phyloP scores from a whole-genome alignment of 306 rosid species.

The Cicer judaicum region DNA sequence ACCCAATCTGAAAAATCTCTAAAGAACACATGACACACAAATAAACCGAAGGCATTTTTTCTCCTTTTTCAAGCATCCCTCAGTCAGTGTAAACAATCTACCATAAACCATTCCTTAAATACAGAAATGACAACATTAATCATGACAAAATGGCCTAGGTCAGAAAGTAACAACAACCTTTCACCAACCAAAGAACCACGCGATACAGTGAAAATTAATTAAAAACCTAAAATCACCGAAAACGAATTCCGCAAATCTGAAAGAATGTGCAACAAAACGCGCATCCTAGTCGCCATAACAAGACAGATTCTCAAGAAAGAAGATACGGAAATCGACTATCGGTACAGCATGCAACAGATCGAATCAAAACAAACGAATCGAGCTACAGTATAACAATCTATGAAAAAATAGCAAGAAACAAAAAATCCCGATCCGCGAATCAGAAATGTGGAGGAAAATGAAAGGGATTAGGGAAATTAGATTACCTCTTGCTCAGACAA shows the following conservation, averaged over 20 bases:
- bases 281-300: not conserved
- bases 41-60: not conserved
- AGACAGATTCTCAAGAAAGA: conserved; percentile 13
- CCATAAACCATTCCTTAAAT: conserved; percentile 8
- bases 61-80: conserved; percentile 10
- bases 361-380: conserved; percentile 33
- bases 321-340: not conserved
- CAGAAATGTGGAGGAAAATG: not conserved
- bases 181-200: conserved; percentile 22
- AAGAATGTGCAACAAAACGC: not conserved
- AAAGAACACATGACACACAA: not conserved
- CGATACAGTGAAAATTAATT: not conserved
- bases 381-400: conserved; percentile 19
- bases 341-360: conserved; percentile 43
- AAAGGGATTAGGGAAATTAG: not conserved
- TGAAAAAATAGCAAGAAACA: conserved; percentile 27
- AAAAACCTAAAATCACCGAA: conserved; percentile 4
- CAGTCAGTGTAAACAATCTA: conserved; percentile 25
- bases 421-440: conserved; percentile 52
- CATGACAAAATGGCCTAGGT: not conserved
- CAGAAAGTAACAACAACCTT: conserved; percentile 36
- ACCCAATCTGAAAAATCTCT: not conserved
- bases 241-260: conserved; percentile 34
- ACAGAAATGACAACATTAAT: conserved; percentile 26
- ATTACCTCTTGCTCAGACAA: conserved; percentile 89